Evolutionary conservation across 805 yeast genomes (phyloP).

Genomic region (Kuraishia hungarica): DNA sequence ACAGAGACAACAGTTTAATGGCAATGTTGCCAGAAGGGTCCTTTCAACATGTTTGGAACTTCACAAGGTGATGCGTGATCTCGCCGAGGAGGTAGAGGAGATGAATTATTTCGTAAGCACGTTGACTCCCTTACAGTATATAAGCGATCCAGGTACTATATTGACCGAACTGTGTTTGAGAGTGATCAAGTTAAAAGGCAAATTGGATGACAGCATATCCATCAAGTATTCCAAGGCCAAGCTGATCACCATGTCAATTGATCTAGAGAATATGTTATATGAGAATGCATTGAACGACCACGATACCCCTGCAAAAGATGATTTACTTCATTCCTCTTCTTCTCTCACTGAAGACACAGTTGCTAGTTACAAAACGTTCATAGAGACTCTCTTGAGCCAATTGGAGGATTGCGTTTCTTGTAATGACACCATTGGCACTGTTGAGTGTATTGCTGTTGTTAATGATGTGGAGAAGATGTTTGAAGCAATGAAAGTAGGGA

Average conservation of each 20-base stretch:
- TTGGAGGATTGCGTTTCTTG: constrained; percentile 43
- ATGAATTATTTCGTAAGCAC: constrained; percentile 33
- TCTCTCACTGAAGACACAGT: constrained; percentile 33
- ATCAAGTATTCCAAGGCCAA: constrained; percentile 59
- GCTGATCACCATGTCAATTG: constrained; percentile 55
- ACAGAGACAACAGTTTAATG: constrained; percentile 34
- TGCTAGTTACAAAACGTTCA: constrained; percentile 47
- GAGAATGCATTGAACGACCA: constrained; percentile 11
- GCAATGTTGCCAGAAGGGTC: constrained; percentile 46
- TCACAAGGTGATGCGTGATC: constrained; percentile 29
- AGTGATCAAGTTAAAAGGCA: constrained; percentile 40
- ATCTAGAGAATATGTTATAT: constrained; percentile 34
- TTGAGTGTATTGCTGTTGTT: constrained; percentile 61
- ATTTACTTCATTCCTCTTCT: too few relatives aligned
- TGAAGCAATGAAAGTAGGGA: constrained; percentile 33
- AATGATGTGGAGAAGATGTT: constrained; percentile 71
- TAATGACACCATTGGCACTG: constrained; percentile 48
- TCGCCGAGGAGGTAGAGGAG: constrained; percentile 37
- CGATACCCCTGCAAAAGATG: too few relatives aligned
- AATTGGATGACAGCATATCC: constrained; percentile 42
- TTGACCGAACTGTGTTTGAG: constrained; percentile 35
- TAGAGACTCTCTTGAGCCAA: constrained; percentile 48
- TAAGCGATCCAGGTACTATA: constrained; percentile 45
- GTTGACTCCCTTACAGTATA: constrained; percentile 34
- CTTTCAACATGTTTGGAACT: constrained; percentile 40